Base-by-base conservation (phyloP, 139 green algal species). In the Mesostigma viride region DNA sequence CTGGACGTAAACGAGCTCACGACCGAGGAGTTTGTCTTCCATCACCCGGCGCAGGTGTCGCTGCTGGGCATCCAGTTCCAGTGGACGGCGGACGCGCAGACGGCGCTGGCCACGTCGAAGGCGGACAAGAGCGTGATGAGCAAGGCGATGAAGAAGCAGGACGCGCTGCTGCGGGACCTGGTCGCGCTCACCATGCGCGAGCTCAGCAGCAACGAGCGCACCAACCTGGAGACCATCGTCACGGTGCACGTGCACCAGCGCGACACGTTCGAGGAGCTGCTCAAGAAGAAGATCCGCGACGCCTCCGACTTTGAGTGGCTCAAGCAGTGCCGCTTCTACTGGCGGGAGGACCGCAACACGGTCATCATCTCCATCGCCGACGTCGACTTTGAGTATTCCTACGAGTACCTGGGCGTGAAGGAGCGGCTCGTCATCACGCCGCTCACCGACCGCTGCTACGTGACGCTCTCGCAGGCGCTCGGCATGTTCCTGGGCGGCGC, bases 211-310 rank as follows among this genome's bases (percentile, higher is more conserved):
- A 94, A 86, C 64, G 79, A 94, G 76, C 81, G 91, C 63, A 95
- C 83, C 71, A 92, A 89, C 79, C 77, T 97, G 73, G 91, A 97
- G 83, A 97, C 91, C 0, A 94, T 89, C 85, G 90, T 97, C 65
- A 97, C 91, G 3, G 88, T 97, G 65, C 84, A 95, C 83, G 94
- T 97, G 83, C 89, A 97, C 78, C 91, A 96, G 78, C 94, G 94
- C 76, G 91, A 97, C 79, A 88, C 87, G 33, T 65, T 81, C 28
- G 89, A 96, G 76, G 89, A 95, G 48, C 79, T 96, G 33, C 64
- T 95, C 44, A 83, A 84, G 73, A 90, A 92, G 68, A 94, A 92
- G 78, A 81, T 96, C 35, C 56, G 66, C n/a, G 89, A 97, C 78
- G 89, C 90, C n/a, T 87, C 80, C 0, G 88, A 95, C 79, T 97